These are phyloP conservation scores for Cryphonectria naterciae DNA, from an alignment of 2,329 filamentous ascomycete species.

Conservation along the genomic window DNA sequence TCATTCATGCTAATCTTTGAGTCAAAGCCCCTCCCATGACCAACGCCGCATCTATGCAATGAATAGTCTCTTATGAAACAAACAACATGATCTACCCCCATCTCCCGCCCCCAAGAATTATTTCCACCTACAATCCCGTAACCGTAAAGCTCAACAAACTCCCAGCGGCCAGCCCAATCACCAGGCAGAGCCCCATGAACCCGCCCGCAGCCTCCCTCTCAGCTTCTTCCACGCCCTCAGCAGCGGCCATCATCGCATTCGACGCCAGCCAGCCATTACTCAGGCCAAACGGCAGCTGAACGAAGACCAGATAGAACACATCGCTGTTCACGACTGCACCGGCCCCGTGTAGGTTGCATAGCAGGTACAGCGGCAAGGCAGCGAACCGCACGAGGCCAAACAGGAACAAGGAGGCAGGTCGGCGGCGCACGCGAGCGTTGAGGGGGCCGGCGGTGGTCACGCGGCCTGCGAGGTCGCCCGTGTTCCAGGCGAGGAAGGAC, in stretches of 20 bases:
- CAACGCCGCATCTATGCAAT: slow-evolving; percentile 24
- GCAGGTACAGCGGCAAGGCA: slow-evolving; percentile 82
- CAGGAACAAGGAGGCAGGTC: slow-evolving; percentile 69
- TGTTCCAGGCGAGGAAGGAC: slow-evolving; percentile 91
- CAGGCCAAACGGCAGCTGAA: slow-evolving; percentile 82
- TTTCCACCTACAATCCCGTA: slow-evolving; percentile 46
- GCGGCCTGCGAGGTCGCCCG: slow-evolving; percentile 81
- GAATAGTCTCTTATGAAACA: background rate
- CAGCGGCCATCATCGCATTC: slow-evolving; percentile 88
- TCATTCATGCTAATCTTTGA: background rate
- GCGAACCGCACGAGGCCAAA: slow-evolving; percentile 66
- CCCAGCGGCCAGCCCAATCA: slow-evolving; percentile 80
- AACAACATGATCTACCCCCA: background rate
- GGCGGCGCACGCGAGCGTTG: slow-evolving; percentile 58
- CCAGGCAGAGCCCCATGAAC: slow-evolving; percentile 93
- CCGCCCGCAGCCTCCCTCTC: slow-evolving; percentile 89
- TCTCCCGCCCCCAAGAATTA: background rate
- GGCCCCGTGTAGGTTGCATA: slow-evolving; percentile 83
- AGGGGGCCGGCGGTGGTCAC: slow-evolving; percentile 64
- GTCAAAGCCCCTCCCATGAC: background rate
- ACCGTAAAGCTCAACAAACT: slow-evolving; percentile 86
- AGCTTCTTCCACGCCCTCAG: slow-evolving; percentile 76
- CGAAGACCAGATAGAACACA: slow-evolving; percentile 81
- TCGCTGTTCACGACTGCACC: slow-evolving; percentile 80
- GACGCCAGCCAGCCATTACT: slow-evolving; percentile 87